These are phyloP conservation scores for Cornus suecica DNA, from an alignment of 148 eudicot genomes.

Conservation along the genomic window DNA sequence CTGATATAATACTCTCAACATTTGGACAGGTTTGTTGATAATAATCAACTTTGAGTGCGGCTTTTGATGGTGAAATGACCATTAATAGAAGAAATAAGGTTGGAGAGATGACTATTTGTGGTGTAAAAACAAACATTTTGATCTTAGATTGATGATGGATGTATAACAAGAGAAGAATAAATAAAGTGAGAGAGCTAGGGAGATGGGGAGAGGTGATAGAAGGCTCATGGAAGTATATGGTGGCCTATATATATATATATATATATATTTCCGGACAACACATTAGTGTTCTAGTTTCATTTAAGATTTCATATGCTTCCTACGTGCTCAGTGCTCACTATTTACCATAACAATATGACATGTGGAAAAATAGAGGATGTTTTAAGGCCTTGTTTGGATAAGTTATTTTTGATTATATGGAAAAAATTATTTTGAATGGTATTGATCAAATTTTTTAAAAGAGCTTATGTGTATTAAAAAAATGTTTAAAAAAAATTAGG, in stretches of 20 bases:
- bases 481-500: no score
- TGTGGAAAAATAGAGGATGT: not conserved
- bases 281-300: not conserved
- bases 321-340: constrained; percentile 36
- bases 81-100: constrained; percentile 26
- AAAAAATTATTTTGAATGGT: no score
- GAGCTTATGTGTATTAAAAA: no score
- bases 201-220: constrained; percentile 19
- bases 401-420: no score
- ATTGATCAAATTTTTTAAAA: no score
- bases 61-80: constrained; percentile 24
- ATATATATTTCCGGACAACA: not conserved
- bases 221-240: not conserved
- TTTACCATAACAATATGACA: not conserved
- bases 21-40: constrained; percentile 61
- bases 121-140: constrained; percentile 28
- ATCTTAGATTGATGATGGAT: not conserved
- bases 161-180: not conserved
- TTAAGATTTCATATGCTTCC: constrained; percentile 14
- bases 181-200: not conserved
- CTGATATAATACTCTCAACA: constrained; percentile 43
- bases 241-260: constrained; percentile 7
- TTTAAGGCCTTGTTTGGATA: no score
- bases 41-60: constrained; percentile 43
- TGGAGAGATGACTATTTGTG: constrained; percentile 13